A percentile compares a stretch with the other conserved stretches of the same genome.
Conservation (phyloP, 2,329 filamentous ascomycete species). For the Lanzia echinophila region DNA sequence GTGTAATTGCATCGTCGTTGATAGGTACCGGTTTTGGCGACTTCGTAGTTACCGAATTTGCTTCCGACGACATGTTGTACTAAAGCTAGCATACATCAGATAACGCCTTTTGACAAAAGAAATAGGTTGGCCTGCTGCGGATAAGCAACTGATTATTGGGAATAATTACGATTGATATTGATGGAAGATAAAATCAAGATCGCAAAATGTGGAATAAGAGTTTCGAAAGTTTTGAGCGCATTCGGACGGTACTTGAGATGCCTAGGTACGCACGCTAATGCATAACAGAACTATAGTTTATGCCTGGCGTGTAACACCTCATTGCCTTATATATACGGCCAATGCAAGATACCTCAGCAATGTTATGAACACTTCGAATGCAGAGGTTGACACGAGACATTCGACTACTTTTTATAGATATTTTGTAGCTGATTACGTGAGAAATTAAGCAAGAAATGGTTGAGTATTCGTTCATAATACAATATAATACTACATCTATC, state of each 20-base stretch:
- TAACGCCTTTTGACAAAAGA: slow-evolving; percentile 7
- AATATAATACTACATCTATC: slow-evolving; percentile 8
- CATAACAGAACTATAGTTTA: too few species aligned
- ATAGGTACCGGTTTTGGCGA: background rate
- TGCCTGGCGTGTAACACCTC: too few species aligned
- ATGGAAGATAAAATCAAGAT: background rate
- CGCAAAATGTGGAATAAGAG: background rate
- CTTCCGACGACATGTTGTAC: slow-evolving; percentile 10
- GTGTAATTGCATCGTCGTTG: background rate
- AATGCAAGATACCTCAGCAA: too few species aligned
- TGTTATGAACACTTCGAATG: too few species aligned
- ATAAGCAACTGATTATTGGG: background rate
- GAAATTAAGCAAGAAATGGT: background rate
- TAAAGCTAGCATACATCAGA: slow-evolving; percentile 11
- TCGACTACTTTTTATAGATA: too few species aligned
- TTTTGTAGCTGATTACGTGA: too few species aligned
- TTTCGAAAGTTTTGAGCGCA: too few species aligned
- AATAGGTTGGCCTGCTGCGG: slow-evolving; percentile 7
- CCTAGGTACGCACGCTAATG: too few species aligned
- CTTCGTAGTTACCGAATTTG: slow-evolving; percentile 5
- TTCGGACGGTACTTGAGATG: too few species aligned
- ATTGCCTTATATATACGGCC: too few species aligned
- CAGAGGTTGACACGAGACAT: too few species aligned
- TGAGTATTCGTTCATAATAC: slow-evolving; percentile 7
- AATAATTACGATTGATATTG: background rate